phyloP scores from a whole-genome alignment of 2,329 filamentous ascomycete species.

The Cladophialophora yegresii region DNA sequence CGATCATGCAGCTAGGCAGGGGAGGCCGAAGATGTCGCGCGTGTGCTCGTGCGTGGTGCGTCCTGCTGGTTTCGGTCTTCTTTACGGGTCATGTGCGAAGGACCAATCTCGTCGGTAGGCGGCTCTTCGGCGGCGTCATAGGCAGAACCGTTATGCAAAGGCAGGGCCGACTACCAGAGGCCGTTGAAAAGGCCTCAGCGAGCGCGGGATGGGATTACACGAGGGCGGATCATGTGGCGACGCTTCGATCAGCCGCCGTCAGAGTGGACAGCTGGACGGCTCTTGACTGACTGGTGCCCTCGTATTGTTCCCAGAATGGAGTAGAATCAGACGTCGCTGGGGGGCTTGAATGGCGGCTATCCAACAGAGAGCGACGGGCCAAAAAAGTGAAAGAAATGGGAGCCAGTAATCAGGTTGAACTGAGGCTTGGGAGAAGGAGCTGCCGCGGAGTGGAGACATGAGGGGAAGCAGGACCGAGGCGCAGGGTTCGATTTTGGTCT shows the following conservation, averaged over 20 bases:
- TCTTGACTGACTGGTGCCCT: slow-evolving; percentile 18
- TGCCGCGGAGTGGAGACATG: slow-evolving; percentile 7
- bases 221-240: slow-evolving; percentile 13
- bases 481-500: background rate
- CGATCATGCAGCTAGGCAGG: background rate
- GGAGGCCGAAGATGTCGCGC: background rate
- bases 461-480: slow-evolving; percentile 2
- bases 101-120: slow-evolving; percentile 25
- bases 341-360: background rate
- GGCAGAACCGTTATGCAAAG: slow-evolving; percentile 18
- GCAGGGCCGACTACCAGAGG: slow-evolving; percentile 16
- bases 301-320: slow-evolving; percentile 19
- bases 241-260: slow-evolving; percentile 14
- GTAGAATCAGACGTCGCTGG: slow-evolving; percentile 1
- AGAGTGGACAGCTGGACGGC: slow-evolving; percentile 4
- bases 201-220: background rate
- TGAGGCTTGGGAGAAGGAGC: slow-evolving; percentile 5
- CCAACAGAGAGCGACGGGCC: slow-evolving; percentile 1
- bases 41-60: background rate
- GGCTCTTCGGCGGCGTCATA: slow-evolving; percentile 22
- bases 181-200: slow-evolving; percentile 6
- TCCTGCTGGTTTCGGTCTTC: background rate
- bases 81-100: slow-evolving; percentile 19
- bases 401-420: slow-evolving; percentile 5
- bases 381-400: slow-evolving; percentile 7